Conservation (phyloP, 2,329 filamentous ascomycete species). For the Fusarium clavum region DNA sequence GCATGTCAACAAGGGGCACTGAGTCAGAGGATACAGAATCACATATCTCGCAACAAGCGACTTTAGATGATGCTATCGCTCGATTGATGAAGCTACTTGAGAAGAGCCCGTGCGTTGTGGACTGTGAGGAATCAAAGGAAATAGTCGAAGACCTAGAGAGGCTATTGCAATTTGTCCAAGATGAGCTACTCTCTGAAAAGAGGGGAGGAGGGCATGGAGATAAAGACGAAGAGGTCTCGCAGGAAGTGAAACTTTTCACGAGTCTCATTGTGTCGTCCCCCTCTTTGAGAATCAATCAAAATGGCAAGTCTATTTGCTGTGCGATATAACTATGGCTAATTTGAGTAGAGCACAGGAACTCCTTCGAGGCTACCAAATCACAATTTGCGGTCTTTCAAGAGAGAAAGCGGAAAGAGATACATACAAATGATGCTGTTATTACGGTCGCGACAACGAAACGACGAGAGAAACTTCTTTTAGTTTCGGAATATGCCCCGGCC, state of each 20-base stretch:
- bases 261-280: not conserved
- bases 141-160: not conserved
- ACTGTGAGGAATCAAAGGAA: not conserved
- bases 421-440: fast-evolving
- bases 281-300: not conserved
- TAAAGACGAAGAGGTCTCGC: fast-evolving
- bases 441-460: not conserved
- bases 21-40: not conserved
- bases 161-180: not conserved
- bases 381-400: not conserved
- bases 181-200: not conserved
- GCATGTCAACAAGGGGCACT: no score
- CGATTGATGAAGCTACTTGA: not conserved
- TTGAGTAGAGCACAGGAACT: fast-evolving
- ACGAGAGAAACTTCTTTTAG: fast-evolving
- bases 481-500: fast-evolving
- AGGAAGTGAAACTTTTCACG: not conserved
- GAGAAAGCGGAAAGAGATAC: not conserved
- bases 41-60: fast-evolving
- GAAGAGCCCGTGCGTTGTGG: not conserved
- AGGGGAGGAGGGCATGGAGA: not conserved
- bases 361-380: fast-evolving
- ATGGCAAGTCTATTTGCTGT: fast-evolving
- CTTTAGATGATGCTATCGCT: not conserved
- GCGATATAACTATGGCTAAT: fast-evolving